Conservation (phyloP, 495 filamentous ascomycete genomes). For the Pseudomonodictys pantanalensis region DNA sequence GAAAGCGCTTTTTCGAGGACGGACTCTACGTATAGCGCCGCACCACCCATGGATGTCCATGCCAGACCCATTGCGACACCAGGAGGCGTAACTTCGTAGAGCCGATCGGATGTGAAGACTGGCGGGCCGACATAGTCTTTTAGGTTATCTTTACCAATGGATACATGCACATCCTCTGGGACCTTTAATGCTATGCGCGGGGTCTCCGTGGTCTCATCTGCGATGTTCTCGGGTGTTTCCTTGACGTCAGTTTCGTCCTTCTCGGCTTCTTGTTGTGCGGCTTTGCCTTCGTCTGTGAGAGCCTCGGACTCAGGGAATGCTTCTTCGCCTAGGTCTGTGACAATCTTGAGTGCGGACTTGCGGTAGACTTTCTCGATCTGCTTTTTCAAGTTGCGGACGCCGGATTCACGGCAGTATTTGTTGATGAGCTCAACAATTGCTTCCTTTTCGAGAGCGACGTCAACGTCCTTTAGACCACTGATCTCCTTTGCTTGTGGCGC, state of each 20-base stretch:
- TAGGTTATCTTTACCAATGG: slow-evolving; percentile 82
- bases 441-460: slow-evolving; percentile 75
- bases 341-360: slow-evolving; percentile 95
- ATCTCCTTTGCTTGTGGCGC: slow-evolving; percentile 87
- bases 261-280: slow-evolving; percentile 66
- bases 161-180: slow-evolving; percentile 81
- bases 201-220: slow-evolving; percentile 67
- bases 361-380: slow-evolving; percentile 99
- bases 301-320: slow-evolving; percentile 77
- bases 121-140: slow-evolving; percentile 98
- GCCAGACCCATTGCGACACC: slow-evolving; percentile 98
- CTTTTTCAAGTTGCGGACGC: slow-evolving; percentile 97
- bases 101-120: slow-evolving; percentile 88
- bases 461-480: slow-evolving; percentile 84
- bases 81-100: slow-evolving; percentile 93
- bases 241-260: slow-evolving; percentile 59
- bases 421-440: slow-evolving; percentile 97
- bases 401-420: slow-evolving; percentile 94
- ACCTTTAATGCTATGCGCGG: slow-evolving; percentile 81
- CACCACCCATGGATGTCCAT: slow-evolving; percentile 97
- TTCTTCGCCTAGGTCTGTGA: slow-evolving; percentile 89
- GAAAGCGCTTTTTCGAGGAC: slow-evolving; percentile 82
- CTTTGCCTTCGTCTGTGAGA: slow-evolving; percentile 84
- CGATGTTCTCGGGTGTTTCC: slow-evolving; percentile 57
- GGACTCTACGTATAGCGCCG: slow-evolving; percentile 94